Base-by-base conservation (phyloP, 176 grass and related monocot species). In the Poa pratensis region DNA sequence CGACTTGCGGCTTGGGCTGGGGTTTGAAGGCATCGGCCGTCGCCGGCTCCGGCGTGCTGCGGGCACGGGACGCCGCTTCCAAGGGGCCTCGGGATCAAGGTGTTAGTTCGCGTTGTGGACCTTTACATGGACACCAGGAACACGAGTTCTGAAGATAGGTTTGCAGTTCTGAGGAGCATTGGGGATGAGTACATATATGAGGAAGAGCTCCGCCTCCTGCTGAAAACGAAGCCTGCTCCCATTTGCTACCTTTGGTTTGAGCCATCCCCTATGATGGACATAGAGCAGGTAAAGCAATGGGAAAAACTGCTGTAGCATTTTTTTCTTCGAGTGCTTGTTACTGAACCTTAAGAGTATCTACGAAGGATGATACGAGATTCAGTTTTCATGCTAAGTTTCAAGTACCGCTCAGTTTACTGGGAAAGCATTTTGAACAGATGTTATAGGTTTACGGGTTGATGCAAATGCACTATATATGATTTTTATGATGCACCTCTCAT, bases 221-320 rank as follows among this genome's bases (percentile, higher is more conserved):
- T 72, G 69, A 72, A 46, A 22, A 23, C 11, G 9, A 72, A 72
- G 5, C 2, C 39, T 6, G 11, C 19, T 23, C 68, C 18, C 20
- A 43, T 71, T 71, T 43, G 20, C 11, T 71, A 23, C 9, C 40
- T 72, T 72, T 72, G 69, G 69, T 72, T 24, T 72, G 69, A 72
- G 19, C 69, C 40, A 72, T 46, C 69, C 20, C 39, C 40, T 5
- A 22, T 22, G 19, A 45, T 72, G 28, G 28, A 70, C 65, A 68
- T 39, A 68, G 32, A 68, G 17, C 66, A 69, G 34, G 34, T 69
- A 69, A 18, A 35, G 5, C 15, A 66, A 35, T 30, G 14, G 30
- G 0, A 4, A 68, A 68, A 67, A 35, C 24, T 62, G 11, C 1
- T 62, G 24, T 19, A 68, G 63, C 64, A 68, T 68, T 68, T 9